A percentile compares a stretch with the other conserved stretches of the same genome.
phyloP scores from a whole-genome alignment of 352 stramenopile genomes.

The Globisporangium mamillatum region DNA sequence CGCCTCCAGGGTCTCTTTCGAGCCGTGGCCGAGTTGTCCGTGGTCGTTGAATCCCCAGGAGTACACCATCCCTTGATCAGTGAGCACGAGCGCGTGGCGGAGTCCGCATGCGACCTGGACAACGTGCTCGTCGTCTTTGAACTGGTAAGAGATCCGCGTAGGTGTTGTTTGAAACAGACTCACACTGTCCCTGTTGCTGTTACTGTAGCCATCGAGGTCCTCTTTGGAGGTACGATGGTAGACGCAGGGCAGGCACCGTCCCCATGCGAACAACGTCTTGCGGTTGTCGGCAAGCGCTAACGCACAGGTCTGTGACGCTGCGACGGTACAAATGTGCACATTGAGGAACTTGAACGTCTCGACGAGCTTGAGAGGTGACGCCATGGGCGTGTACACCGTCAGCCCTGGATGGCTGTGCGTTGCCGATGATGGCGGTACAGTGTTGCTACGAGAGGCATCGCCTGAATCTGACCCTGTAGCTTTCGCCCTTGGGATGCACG shows the following conservation, averaged over 20 bases:
- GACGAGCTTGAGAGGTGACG: constrained; percentile 34
- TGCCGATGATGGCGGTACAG: background rate
- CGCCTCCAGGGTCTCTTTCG: constrained; percentile 39
- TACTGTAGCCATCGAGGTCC: constrained; percentile 2
- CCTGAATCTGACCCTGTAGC: background rate
- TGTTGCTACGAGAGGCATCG: background rate
- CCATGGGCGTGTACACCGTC: background rate
- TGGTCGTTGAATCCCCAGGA: constrained; percentile 82
- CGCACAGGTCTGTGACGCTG: constrained; percentile 46
- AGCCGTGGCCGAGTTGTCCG: constrained; percentile 68
- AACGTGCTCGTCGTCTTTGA: constrained; percentile 25
- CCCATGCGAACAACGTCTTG: constrained; percentile 53
- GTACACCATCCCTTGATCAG: constrained; percentile 51
- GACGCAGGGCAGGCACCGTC: constrained; percentile 43
- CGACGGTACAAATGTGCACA: constrained; percentile 29
- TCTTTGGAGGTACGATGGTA: constrained; percentile 15
- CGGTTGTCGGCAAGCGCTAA: constrained; percentile 40
- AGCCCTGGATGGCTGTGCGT: constrained; percentile 11
- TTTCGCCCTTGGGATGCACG: constrained; percentile 24
- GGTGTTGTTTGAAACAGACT: constrained; percentile 21
- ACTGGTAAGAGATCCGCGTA: constrained; percentile 26
- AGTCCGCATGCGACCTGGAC: constrained; percentile 45
- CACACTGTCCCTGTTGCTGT: background rate
- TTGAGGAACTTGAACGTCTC: constrained; percentile 44
- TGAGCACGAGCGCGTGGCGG: constrained; percentile 53